These are phyloP conservation scores for Parvularia atlantis DNA, from an alignment of 78 protist species.

Conservation along the genomic window DNA sequence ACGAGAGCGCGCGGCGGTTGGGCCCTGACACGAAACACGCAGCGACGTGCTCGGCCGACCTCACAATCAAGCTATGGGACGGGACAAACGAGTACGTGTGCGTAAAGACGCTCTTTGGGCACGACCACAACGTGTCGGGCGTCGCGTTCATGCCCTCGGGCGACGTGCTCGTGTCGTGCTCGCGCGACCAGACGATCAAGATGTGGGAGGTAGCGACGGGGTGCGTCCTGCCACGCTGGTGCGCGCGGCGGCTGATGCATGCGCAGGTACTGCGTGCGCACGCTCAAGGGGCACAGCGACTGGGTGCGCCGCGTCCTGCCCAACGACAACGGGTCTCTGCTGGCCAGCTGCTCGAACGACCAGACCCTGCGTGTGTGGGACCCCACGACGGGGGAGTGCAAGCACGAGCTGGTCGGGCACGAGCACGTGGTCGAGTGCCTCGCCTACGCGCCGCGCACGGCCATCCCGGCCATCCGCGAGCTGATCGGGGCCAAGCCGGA, in stretches of 20 bases:
- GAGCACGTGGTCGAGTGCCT: conserved; percentile 66
- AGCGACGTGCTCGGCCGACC: conserved; percentile 64
- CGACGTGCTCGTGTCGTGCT: conserved; percentile 45
- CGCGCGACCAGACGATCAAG: conserved; percentile 63
- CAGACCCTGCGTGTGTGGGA: conserved; percentile 34
- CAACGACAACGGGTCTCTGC: conserved; percentile 27
- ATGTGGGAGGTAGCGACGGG: conserved; percentile 68
- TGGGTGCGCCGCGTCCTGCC: conserved; percentile 61
- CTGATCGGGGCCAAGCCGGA: conserved; percentile 10
- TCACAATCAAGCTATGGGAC: conserved; percentile 73
- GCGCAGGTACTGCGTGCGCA: conserved; percentile 39
- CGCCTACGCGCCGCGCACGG: conserved; percentile 37
- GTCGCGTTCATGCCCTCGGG: conserved; percentile 53
- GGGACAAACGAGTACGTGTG: conserved; percentile 14
- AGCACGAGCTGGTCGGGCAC: conserved; percentile 49
- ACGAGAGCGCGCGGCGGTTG: too few species aligned
- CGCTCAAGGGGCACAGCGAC: conserved; percentile 60
- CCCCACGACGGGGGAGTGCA: conserved; percentile 50
- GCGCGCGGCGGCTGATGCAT: too few species aligned
- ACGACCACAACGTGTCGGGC: conserved; percentile 65
- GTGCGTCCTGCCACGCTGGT: not conserved
- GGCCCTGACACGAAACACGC: too few species aligned
- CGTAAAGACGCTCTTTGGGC: conserved; percentile 52
- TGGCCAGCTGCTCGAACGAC: conserved; percentile 47
- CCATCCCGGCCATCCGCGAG: not conserved